phyloP scores from a whole-genome alignment of 2,329 filamentous ascomycete genomes.

The Chaetomium sp. region DNA sequence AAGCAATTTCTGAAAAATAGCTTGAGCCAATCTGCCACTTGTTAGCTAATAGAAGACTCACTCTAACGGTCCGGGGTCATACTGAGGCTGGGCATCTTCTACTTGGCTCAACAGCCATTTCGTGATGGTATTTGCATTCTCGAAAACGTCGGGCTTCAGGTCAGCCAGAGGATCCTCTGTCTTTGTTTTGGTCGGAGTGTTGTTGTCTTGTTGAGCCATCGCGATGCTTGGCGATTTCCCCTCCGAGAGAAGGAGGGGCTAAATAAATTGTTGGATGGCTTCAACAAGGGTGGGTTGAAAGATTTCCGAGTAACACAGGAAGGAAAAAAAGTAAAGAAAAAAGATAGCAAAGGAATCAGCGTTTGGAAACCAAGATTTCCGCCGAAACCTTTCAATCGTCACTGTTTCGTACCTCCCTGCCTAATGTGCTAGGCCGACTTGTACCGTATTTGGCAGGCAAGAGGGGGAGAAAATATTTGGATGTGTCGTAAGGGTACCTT shows the following conservation, averaged over 20 bases:
- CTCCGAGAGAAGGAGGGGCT: constrained; percentile 15
- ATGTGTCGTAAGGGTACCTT: neutral
- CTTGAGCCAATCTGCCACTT: constrained; percentile 40
- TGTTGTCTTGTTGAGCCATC: constrained; percentile 8
- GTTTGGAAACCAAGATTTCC: neutral
- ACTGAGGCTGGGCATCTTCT: constrained; percentile 26
- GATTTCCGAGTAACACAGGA: neutral
- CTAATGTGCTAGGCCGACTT: neutral
- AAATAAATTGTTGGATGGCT: neutral
- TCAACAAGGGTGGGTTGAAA: neutral
- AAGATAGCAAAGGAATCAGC: neutral
- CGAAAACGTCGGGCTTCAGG: constrained; percentile 27
- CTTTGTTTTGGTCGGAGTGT: constrained; percentile 2
- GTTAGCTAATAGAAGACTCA: constrained; percentile 14
- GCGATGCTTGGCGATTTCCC: constrained; percentile 24
- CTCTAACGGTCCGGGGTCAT: neutral
- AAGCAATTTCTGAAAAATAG: constrained; percentile 53
- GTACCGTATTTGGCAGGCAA: constrained; percentile 8
- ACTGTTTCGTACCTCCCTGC: neutral
- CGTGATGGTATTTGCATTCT: constrained; percentile 36
- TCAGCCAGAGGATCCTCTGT: constrained; percentile 20
- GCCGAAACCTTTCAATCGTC: neutral
- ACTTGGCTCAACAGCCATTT: constrained; percentile 33
- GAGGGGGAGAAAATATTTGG: constrained; percentile 27
- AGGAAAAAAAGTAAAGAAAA: neutral